These are phyloP conservation scores for Lepiota venenata DNA, from an alignment of 768 basidiomycete species.

Conservation along the genomic window DNA sequence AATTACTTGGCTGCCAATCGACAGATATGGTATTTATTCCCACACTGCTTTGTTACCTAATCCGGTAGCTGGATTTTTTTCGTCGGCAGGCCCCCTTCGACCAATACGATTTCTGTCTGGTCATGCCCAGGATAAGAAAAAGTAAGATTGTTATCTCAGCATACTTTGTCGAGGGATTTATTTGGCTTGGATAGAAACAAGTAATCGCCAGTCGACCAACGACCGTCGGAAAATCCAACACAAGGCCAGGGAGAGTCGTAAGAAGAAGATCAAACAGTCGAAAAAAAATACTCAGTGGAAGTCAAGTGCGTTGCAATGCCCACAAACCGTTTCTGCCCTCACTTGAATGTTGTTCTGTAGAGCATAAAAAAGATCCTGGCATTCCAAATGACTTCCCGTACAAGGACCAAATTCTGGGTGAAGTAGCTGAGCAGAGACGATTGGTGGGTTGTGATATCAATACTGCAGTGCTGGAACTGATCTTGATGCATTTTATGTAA, in stretches of 20 bases:
- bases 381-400: constrained; percentile 92
- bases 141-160: constrained; percentile 30
- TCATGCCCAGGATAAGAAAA: constrained; percentile 70
- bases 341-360: constrained; percentile 29
- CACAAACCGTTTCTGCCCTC: constrained; percentile 6
- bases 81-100: background rate
- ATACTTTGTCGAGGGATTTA: background rate
- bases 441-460: constrained; percentile 40
- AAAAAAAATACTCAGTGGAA: constrained; percentile 89
- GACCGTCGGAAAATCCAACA: constrained; percentile 70
- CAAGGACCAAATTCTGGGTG: constrained; percentile 92
- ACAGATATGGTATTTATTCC: too few species aligned
- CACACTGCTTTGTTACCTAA: too few species aligned
- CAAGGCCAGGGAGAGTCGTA: constrained; percentile 72
- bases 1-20: too few species aligned
- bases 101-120: background rate
- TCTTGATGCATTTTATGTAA: background rate
- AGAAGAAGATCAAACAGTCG: constrained; percentile 69
- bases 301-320: constrained; percentile 56
- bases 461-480: background rate
- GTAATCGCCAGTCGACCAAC: constrained; percentile 72
- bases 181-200: constrained; percentile 61
- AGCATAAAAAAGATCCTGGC: constrained; percentile 85
- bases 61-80: too few species aligned
- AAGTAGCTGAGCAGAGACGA: constrained; percentile 79